Base-by-base conservation (phyloP, 108 stramenopile genomes). In the Heterococcus sp. region DNA sequence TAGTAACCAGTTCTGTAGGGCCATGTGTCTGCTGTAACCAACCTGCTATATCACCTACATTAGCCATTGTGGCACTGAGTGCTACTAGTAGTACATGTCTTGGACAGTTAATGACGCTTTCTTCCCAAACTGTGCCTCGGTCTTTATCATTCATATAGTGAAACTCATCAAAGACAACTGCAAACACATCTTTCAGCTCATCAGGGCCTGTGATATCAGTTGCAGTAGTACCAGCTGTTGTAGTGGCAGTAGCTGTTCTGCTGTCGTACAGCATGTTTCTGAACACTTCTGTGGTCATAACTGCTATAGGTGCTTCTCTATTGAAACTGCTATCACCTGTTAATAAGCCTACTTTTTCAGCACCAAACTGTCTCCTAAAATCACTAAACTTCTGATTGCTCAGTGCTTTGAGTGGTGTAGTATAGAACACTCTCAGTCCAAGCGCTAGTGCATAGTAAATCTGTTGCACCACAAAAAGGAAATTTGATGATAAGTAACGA, bases 251-350 rank as follows among this genome's bases (percentile, higher is more conserved):
- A n/a, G n/a, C n/a, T n/a, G n/a, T n/a, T n/a, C n/a, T n/a, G 26
- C 8, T 37, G 34, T 84, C 84, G 46, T 87, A 87, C 4, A 87
- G 74, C 84, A 93, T 95, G 80, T 97, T 97, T 26, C 96, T 88
- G 78, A 93, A 95, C 2, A 96, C 94, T 83, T 95, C 96, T 0
- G 94, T 95, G 21, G 96, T 95, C 96, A 97, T 95, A 64, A 97
- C 92, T 3, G 88, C 89, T 8, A 96, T 75, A 38, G 87, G 89
- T 1, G 93, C 94, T 1, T 89, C 94, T 1, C 93, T 74, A 75
- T 94, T 90, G 74, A 95, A 93, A 38, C 88, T 88, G 66, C 92
- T 86, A 88, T 96, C 96, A 0, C 96, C 96, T 2, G 93, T 94
- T 3, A 90, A 74, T 3, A 89, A 75, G 2, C 88, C 88, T 40